Conservation (phyloP, 306 rosid genomes). For the Boehmeria nivea region DNA sequence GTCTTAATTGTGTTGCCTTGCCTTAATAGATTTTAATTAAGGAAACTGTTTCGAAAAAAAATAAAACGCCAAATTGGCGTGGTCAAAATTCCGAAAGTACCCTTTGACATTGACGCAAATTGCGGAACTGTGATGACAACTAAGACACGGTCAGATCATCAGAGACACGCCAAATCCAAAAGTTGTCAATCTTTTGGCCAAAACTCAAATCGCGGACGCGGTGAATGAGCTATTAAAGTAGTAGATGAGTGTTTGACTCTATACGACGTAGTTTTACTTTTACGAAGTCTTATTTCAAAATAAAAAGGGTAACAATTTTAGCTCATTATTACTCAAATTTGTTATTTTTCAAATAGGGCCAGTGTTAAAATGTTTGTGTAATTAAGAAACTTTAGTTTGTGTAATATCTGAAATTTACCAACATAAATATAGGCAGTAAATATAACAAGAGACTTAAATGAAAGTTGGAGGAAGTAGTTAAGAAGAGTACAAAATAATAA, state of each 20-base stretch:
- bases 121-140: slow-evolving; percentile 24
- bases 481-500: no score
- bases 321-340: no score
- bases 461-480: no score
- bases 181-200: slow-evolving; percentile 25
- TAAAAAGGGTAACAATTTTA: no score
- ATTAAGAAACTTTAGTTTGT: no score
- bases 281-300: no score
- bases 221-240: no score
- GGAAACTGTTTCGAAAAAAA: slow-evolving; percentile 21
- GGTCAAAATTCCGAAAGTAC: slow-evolving; percentile 11
- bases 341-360: no score
- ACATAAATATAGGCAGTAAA: no score
- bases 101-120: slow-evolving; percentile 20
- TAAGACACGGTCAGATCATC: slow-evolving; percentile 20
- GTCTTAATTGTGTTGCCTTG: slow-evolving; percentile 17
- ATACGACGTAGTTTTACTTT: background rate
- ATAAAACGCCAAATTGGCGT: slow-evolving; percentile 16
- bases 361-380: no score
- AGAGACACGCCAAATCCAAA: background rate
- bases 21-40: slow-evolving; percentile 19
- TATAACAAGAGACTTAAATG: no score
- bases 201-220: slow-evolving; percentile 36
- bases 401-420: no score
- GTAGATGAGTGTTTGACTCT: slow-evolving; percentile 6